A percentile compares a stretch with the other conserved stretches of the same genome.
These are phyloP conservation scores for Mycena floridula DNA, from an alignment of 768 basidiomycete species.

Conservation along the genomic window DNA sequence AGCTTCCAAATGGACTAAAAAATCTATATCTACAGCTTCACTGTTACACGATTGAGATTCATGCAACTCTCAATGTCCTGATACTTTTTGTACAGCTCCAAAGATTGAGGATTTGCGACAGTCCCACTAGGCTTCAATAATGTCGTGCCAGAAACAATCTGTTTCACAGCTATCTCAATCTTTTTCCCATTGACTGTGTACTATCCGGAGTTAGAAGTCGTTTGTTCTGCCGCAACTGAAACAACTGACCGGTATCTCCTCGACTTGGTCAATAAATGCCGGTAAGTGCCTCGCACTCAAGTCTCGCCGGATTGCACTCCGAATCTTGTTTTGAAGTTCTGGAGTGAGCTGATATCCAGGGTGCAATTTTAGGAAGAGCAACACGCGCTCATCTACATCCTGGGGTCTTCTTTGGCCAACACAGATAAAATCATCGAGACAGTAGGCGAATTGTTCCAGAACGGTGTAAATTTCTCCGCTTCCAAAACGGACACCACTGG, in stretches of 20 bases:
- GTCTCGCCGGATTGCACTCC: constrained; percentile 46
- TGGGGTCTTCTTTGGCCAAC: constrained; percentile 61
- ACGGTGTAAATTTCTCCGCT: constrained; percentile 78
- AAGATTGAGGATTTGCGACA: constrained; percentile 65
- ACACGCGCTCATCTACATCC: constrained; percentile 67
- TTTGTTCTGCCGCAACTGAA: neutral
- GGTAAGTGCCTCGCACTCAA: constrained; percentile 77
- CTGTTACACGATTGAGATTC: too few species aligned
- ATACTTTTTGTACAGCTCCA: constrained; percentile 60
- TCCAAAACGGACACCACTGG: constrained; percentile 77
- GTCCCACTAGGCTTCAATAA: constrained; percentile 65
- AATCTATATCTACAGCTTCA: too few species aligned
- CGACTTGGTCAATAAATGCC: constrained; percentile 53
- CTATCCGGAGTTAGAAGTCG: constrained; percentile 24
- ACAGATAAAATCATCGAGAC: constrained; percentile 65
- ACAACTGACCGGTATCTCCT: constrained; percentile 60
- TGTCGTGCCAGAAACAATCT: constrained; percentile 61
- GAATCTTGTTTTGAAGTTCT: constrained; percentile 41
- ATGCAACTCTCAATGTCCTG: constrained; percentile 42
- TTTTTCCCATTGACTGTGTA: constrained; percentile 77
- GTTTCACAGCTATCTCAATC: constrained; percentile 75
- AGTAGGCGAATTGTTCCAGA: constrained; percentile 47
- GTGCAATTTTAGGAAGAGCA: constrained; percentile 69
- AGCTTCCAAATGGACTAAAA: too few species aligned
- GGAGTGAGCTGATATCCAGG: constrained; percentile 37